Conservation (phyloP, 768 basidiomycete species). For the Hortiboletus flavorubellus region DNA sequence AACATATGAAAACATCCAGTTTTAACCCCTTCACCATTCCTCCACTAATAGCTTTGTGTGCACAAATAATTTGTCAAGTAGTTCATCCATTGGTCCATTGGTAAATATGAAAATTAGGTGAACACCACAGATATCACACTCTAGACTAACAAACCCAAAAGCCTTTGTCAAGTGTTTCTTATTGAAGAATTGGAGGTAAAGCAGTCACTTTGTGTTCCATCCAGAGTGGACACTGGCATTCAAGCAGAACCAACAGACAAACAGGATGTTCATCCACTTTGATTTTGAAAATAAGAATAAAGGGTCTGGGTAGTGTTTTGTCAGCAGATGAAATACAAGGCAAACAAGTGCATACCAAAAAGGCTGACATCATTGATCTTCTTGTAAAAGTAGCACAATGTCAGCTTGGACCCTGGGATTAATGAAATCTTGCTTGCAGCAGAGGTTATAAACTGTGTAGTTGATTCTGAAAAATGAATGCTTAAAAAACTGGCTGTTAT, state of each 20-base stretch:
- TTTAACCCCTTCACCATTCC: conserved; percentile 2
- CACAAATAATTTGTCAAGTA: not conserved
- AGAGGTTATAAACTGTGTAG: conserved; percentile 28
- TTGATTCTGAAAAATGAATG: conserved; percentile 22
- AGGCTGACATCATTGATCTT: conserved; percentile 26
- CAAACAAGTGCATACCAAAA: conserved; percentile 35
- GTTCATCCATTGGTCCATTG: conserved; percentile 11
- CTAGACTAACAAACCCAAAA: conserved; percentile 48
- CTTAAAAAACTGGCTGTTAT: conserved; percentile 16
- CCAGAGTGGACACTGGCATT: conserved; percentile 26
- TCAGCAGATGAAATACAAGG: conserved; percentile 12
- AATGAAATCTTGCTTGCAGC: conserved; percentile 34
- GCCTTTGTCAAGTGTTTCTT: conserved; percentile 21
- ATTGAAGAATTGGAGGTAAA: conserved; percentile 37
- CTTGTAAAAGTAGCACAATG: conserved; percentile 33
- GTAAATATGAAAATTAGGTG: conserved; percentile 43
- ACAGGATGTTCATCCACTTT: conserved; percentile 2
- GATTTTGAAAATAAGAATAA: not conserved
- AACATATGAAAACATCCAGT: conserved; percentile 32
- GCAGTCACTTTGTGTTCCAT: conserved; percentile 28
- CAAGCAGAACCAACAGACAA: conserved; percentile 38
- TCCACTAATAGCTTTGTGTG: no score
- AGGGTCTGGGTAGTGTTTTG: not conserved
- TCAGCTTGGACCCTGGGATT: conserved; percentile 32
- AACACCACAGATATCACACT: conserved; percentile 33